A percentile compares a stretch with the other conserved stretches of the same genome.
These are phyloP conservation scores for Tricholoma furcatifolium DNA, from an alignment of 768 basidiomycete species.

Conservation along the genomic window DNA sequence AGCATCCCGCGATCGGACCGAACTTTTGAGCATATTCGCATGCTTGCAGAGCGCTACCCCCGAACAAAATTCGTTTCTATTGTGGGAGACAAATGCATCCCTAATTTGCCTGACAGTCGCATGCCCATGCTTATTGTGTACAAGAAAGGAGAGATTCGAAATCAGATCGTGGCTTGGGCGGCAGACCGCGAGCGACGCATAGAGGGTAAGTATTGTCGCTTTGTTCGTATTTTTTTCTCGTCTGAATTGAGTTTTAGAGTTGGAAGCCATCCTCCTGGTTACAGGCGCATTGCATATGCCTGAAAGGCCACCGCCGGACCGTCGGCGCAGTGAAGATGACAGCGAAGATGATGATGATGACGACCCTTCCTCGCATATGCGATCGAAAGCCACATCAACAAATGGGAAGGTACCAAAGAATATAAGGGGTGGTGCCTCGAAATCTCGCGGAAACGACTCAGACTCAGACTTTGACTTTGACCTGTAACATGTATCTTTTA, in stretches of 20 bases:
- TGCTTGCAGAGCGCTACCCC: conserved; percentile 79
- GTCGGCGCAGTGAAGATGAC: conserved; percentile 32
- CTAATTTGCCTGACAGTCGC: conserved; percentile 90
- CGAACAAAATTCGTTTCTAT: conserved; percentile 96
- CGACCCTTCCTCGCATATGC: conserved; percentile 52
- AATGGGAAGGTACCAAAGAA: conserved; percentile 55
- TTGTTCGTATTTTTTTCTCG: not conserved
- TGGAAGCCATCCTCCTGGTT: conserved; percentile 68
- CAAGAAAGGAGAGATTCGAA: conserved; percentile 85
- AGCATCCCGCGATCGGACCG: conserved; percentile 84
- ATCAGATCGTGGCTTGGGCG: conserved; percentile 85
- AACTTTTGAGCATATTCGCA: conserved; percentile 64
- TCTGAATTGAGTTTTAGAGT: conserved; percentile 41
- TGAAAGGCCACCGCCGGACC: conserved; percentile 37
- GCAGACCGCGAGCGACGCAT: conserved; percentile 72
- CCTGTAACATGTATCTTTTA: conserved; percentile 39
- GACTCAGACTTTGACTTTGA: conserved; percentile 85
- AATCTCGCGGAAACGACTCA: conserved; percentile 44
- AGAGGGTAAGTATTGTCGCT: conserved; percentile 53
- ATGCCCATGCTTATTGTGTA: conserved; percentile 93
- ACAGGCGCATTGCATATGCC: conserved; percentile 64
- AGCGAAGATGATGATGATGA: conserved; percentile 48
- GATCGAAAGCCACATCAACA: conserved; percentile 56
- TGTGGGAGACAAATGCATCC: conserved; percentile 91
- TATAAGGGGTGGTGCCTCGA: conserved; percentile 35